Evolutionary conservation across 2,329 filamentous ascomycete genomes (phyloP).

Genomic region (Diaporthe batatas): DNA sequence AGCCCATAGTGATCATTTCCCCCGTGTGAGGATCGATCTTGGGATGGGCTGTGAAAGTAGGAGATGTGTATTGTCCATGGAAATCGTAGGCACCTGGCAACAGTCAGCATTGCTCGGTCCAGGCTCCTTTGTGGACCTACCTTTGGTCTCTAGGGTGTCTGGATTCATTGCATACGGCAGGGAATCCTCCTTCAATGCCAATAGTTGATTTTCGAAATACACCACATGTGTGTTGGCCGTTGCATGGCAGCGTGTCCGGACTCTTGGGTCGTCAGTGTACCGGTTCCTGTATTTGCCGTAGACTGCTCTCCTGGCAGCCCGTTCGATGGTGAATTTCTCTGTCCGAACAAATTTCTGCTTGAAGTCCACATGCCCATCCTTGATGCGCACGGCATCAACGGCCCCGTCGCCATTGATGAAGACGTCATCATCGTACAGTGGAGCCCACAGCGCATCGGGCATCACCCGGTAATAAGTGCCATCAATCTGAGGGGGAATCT

Average conservation of each 20-base stretch:
- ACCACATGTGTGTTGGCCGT: constrained; percentile 71
- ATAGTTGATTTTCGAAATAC: constrained; percentile 66
- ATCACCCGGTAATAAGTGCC: constrained; percentile 38
- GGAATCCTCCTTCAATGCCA: constrained; percentile 68
- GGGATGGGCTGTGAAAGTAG: constrained; percentile 65
- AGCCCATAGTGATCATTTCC: constrained; percentile 67
- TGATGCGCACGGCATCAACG: constrained; percentile 37
- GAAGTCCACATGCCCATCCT: constrained; percentile 37
- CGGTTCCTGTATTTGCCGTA: constrained; percentile 35
- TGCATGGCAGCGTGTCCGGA: constrained; percentile 63
- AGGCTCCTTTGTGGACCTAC: constrained; percentile 44
- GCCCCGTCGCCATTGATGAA: constrained; percentile 36
- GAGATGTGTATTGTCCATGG: constrained; percentile 60
- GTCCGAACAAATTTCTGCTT: constrained; percentile 38
- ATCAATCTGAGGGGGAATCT: constrained; percentile 35
- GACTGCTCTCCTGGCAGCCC: constrained; percentile 19
- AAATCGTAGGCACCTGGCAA: constrained; percentile 57
- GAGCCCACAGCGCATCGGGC: constrained; percentile 30
- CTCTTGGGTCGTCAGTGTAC: constrained; percentile 35
- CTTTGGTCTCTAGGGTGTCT: constrained; percentile 61
- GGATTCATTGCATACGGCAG: constrained; percentile 66
- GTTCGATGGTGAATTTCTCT: constrained; percentile 33
- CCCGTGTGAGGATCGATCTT: constrained; percentile 65
- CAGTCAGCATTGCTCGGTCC: neutral
- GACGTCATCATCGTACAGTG: constrained; percentile 31